Conservation (phyloP, 2,329 filamentous ascomycete genomes). For the Cercospora sp. region DNA sequence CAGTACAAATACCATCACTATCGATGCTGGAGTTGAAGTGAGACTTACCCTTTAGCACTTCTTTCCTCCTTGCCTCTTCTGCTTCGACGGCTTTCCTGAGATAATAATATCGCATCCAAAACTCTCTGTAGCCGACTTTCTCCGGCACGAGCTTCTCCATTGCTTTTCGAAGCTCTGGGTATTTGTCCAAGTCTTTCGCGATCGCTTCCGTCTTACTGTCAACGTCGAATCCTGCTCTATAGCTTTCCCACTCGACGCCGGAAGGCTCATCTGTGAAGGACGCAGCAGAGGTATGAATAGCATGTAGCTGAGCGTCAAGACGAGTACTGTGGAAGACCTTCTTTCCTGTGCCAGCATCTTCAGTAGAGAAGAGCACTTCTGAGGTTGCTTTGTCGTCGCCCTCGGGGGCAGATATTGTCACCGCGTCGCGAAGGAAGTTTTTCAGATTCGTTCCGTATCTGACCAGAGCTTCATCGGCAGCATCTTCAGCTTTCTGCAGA, state of each 20-base stretch:
- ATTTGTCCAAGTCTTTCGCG: constrained; percentile 76
- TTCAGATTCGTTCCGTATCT: constrained; percentile 88
- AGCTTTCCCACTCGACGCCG: constrained; percentile 69
- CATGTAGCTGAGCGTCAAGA: constrained; percentile 93
- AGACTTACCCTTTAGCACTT: constrained; percentile 80
- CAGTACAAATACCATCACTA: constrained; percentile 15
- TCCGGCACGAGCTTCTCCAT: constrained; percentile 98
- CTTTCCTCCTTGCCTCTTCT: constrained; percentile 82
- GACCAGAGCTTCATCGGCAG: constrained; percentile 89
- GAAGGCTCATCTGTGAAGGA: constrained; percentile 78
- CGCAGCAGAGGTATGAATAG: constrained; percentile 82
- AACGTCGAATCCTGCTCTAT: constrained; percentile 73
- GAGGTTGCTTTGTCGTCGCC: constrained; percentile 48
- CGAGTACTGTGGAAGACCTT: constrained; percentile 91
- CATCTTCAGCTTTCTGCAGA: constrained; percentile 88
- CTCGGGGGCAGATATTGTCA: constrained; percentile 76
- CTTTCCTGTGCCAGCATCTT: constrained; percentile 80
- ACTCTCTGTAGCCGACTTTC: constrained; percentile 80
- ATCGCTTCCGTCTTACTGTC: constrained; percentile 85
- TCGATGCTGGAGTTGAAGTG: neutral
- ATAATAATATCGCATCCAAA: constrained; percentile 97
- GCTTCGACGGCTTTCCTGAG: constrained; percentile 88
- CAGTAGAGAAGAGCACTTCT: constrained; percentile 85
- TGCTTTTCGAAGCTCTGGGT: constrained; percentile 76
- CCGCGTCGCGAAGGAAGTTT: constrained; percentile 86